Percentiles rank a stretch among this genome's conserved stretches.
Evolutionary conservation across 2,329 filamentous ascomycete genomes (phyloP).

Genomic region (Diplodia sapinea): DNA sequence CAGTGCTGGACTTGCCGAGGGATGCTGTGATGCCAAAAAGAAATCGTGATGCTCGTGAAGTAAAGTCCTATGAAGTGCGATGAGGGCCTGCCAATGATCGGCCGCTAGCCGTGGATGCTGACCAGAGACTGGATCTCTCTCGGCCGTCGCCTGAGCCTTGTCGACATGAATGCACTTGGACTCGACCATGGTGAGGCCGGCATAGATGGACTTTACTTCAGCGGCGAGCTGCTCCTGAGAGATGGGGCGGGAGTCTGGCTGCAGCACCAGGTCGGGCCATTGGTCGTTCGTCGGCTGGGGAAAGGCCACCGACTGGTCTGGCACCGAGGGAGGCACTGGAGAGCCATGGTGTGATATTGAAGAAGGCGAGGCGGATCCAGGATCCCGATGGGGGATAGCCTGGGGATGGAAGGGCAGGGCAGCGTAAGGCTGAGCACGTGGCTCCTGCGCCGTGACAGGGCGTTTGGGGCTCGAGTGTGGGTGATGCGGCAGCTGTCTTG

Average conservation of each 20-base stretch:
- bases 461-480: neutral
- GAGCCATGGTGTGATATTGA: slow-evolving; percentile 28
- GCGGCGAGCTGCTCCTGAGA: slow-evolving; percentile 78
- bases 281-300: slow-evolving; percentile 41
- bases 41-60: slow-evolving; percentile 71
- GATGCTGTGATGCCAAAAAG: slow-evolving; percentile 86
- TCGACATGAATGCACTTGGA: slow-evolving; percentile 86
- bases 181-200: slow-evolving; percentile 84
- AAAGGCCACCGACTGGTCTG: slow-evolving; percentile 43
- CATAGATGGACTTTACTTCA: slow-evolving; percentile 84
- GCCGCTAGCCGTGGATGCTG: slow-evolving; percentile 54
- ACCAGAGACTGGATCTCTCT: slow-evolving; percentile 56
- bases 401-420: slow-evolving; percentile 16
- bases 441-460: neutral
- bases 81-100: slow-evolving; percentile 84
- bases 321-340: slow-evolving; percentile 31
- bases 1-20: slow-evolving; percentile 72
- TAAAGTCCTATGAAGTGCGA: slow-evolving; percentile 79
- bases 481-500: slow-evolving; percentile 4
- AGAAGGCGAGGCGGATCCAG: slow-evolving; percentile 4
- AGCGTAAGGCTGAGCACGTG: slow-evolving; percentile 2
- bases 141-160: slow-evolving; percentile 61
- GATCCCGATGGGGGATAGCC: slow-evolving; percentile 29
- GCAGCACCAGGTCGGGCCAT: slow-evolving; percentile 53
- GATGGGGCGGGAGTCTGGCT: slow-evolving; percentile 71